Base-by-base conservation (phyloP, 352 stramenopile species). In the Globisporangium emineosum region DNA sequence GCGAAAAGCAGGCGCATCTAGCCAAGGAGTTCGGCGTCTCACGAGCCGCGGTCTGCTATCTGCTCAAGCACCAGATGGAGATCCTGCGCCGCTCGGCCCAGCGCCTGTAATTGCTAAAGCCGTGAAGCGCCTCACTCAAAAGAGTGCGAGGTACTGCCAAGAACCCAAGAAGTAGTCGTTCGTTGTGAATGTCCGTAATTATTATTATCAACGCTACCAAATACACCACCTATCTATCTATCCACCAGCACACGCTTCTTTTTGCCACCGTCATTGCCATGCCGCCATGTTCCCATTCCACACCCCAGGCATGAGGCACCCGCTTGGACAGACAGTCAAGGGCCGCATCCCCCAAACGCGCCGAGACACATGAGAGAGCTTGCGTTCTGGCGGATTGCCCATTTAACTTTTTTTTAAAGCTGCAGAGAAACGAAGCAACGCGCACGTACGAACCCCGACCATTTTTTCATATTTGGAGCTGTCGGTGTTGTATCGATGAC, bases 1-100 rank as follows among this genome's bases (percentile, higher is more conserved):
- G 79, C 13, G 79, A 86, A 66, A 86, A 85, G 66, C 79, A 89
- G 57, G 73, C 79, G 6, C 73, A 86, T 59, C 62, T 89, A 30
- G 79, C 79, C 53, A 89, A 89, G 64, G 79, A 89, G 65, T 89
- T 82, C 53, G 75, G 75, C 33, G 79, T 88, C 54, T 82, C 79
- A 33, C 77, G 79, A 32, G 79, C 79, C n/a, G 79, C 79, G 7
- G 75, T 89, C 29, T 86, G 79, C 68, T 84, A 89, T 45, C 62
- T 85, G 62, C 69, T 87, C 42, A 89, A 89, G 72, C 71, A 89
- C 66, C 77, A 86, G 58, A 75, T 75, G 61, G 75, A 83, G 65
- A 88, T 85, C 60, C 71, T 88, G 67, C 72, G 75, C 43, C 76
- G 78, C 51, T 84, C 73, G 6, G 72, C 70, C 12, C 65, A 81